These are phyloP conservation scores for Beta vulgaris DNA, from an alignment of 148 eudicot genomes.

Conservation along the genomic window DNA sequence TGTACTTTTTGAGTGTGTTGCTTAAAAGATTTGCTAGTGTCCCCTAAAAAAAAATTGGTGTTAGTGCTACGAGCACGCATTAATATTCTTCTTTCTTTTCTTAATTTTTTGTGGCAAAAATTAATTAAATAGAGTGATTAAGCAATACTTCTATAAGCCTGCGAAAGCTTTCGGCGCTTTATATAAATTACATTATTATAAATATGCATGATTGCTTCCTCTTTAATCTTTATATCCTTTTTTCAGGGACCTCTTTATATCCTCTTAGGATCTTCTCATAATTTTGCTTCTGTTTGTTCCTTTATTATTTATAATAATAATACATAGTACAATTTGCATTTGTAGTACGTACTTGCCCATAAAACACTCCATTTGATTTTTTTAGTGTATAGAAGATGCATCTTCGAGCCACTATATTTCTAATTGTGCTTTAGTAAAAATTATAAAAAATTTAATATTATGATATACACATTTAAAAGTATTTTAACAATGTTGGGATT, in stretches of 20 bases:
- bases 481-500: too few species aligned
- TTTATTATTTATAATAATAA: not conserved
- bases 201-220: not conserved
- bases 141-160: not conserved
- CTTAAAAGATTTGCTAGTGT: constrained; percentile 1
- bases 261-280: not conserved
- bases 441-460: too few species aligned
- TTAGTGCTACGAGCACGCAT: not conserved
- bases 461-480: too few species aligned
- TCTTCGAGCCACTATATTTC: too few species aligned
- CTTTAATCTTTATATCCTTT: not conserved
- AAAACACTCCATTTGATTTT: too few species aligned
- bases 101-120: not conserved
- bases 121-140: not conserved
- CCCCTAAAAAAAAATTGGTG: too few species aligned
- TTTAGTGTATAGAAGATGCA: too few species aligned
- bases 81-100: not conserved
- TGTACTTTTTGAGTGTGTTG: constrained; percentile 8
- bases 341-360: too few species aligned
- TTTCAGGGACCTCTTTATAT: not conserved
- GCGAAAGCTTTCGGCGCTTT: not conserved
- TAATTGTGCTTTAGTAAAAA: too few species aligned
- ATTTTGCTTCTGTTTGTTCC: not conserved
- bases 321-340: not conserved
- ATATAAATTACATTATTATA: not conserved